A percentile compares a stretch with the other conserved stretches of the same genome.
Evolutionary conservation across 75 land plant genomes (phyloP).

Genomic region (Adiantum capillusveneris): DNA sequence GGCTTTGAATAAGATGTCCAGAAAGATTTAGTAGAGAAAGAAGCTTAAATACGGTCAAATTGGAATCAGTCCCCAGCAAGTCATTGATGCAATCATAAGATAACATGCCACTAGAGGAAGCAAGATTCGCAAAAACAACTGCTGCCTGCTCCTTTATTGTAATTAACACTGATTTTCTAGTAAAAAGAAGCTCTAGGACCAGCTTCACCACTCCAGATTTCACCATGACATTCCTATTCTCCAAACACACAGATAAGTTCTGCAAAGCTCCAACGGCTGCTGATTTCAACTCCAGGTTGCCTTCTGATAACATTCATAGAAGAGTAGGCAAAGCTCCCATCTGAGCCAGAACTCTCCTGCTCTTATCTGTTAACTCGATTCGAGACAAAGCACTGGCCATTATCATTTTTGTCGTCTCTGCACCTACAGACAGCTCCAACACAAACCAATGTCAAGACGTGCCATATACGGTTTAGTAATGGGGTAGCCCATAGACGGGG

Average conservation of each 20-base stretch:
- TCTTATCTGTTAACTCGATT: conserved; percentile 50
- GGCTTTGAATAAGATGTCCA: conserved; percentile 33
- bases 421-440: too few species aligned
- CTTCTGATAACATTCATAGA: conserved; percentile 42
- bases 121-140: conserved; percentile 46
- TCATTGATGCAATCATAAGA: conserved; percentile 14
- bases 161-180: conserved; percentile 20
- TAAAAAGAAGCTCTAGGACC: conserved; percentile 40
- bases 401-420: conserved; percentile 33
- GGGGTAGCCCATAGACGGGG: too few species aligned
- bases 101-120: conserved; percentile 14
- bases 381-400: conserved; percentile 57
- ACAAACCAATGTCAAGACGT: too few species aligned
- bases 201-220: conserved; percentile 34
- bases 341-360: conserved; percentile 35
- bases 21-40: conserved; percentile 41
- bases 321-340: conserved; percentile 46
- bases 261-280: conserved; percentile 46
- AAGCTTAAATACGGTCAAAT: conserved; percentile 39
- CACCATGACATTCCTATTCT: conserved; percentile 44
- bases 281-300: conserved; percentile 26
- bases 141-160: conserved; percentile 45
- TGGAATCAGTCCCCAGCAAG: conserved; percentile 29
- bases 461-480: too few species aligned
- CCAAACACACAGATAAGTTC: conserved; percentile 42